Evolutionary conservation across 2,329 filamentous ascomycete genomes (phyloP).

Genomic region (Botrytis squamosa): DNA sequence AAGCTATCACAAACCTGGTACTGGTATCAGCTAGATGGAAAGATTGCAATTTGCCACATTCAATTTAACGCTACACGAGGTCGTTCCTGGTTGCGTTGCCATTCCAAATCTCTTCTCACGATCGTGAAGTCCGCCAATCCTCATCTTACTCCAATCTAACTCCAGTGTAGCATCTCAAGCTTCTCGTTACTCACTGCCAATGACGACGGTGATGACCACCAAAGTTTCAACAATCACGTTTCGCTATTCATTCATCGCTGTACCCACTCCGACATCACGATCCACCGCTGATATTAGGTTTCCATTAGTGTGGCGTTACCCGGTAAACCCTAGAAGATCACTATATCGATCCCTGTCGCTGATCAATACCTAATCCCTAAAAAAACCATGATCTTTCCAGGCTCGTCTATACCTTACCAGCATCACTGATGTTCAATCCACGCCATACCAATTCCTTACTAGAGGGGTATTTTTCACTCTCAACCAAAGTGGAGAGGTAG

Average conservation of each 20-base stretch:
- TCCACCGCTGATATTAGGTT: neutral
- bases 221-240: neutral
- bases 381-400: neutral
- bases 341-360: neutral
- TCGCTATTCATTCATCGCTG: neutral
- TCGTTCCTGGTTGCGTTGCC: neutral
- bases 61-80: neutral
- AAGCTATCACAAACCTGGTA: neutral
- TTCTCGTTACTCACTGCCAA: neutral
- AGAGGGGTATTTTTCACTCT: neutral
- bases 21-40: neutral
- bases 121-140: neutral
- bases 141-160: constrained; percentile 6
- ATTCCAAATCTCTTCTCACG: neutral
- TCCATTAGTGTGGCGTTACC: neutral
- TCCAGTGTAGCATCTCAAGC: neutral
- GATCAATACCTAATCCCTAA: neutral
- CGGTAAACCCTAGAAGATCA: neutral
- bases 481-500: neutral
- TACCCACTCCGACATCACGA: neutral
- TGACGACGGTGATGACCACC: neutral
- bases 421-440: neutral
- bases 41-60: neutral
- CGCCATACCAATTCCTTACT: neutral
- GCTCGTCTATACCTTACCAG: neutral